These are phyloP conservation scores for Aspergillus sp. DNA, from an alignment of 2,329 filamentous ascomycete genomes.

Conservation along the genomic window DNA sequence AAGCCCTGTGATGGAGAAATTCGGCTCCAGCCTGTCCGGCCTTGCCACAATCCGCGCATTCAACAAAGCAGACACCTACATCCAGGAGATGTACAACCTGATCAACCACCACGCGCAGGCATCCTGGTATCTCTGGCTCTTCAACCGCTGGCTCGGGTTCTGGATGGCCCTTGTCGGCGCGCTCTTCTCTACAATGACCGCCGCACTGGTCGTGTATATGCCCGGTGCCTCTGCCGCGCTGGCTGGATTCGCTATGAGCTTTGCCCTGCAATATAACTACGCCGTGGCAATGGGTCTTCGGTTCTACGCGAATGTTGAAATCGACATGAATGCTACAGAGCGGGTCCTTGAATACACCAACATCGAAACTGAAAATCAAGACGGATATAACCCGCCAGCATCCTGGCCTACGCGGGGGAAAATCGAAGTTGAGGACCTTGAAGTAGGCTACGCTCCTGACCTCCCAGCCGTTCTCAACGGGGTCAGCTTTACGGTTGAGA, in stretches of 20 bases:
- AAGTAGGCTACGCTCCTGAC: slow-evolving; percentile 69
- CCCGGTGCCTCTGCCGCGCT: slow-evolving; percentile 66
- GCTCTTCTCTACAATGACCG: slow-evolving; percentile 66
- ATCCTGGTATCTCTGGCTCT: slow-evolving; percentile 67
- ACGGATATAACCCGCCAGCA: slow-evolving; percentile 62
- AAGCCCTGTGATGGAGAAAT: slow-evolving; percentile 76
- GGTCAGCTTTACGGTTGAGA: slow-evolving; percentile 21
- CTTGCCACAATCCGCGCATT: slow-evolving; percentile 76
- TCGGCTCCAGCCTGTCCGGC: slow-evolving; percentile 69
- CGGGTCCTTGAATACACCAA: slow-evolving; percentile 73
- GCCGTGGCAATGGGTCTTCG: slow-evolving; percentile 68
- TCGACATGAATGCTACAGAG: slow-evolving; percentile 78
- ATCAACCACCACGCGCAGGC: slow-evolving; percentile 68
- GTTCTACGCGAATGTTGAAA: slow-evolving; percentile 68
- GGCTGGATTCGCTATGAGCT: slow-evolving; percentile 73
- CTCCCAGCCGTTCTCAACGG: slow-evolving; percentile 47
- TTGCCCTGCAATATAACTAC: slow-evolving; percentile 70
- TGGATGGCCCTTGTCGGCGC: slow-evolving; percentile 72
- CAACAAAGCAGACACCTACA: slow-evolving; percentile 65
- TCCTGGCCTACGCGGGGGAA: slow-evolving; percentile 73
- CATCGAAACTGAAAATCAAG: slow-evolving; percentile 65
- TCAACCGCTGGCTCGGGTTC: slow-evolving; percentile 76
- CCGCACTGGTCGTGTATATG: slow-evolving; percentile 62
- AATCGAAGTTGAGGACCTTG: slow-evolving; percentile 70
- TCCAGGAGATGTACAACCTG: slow-evolving; percentile 66